Percentiles rank a stretch among this genome's conserved stretches.
phyloP scores from a whole-genome alignment of 495 filamentous ascomycete genomes.

The Tuber melanosporum region DNA sequence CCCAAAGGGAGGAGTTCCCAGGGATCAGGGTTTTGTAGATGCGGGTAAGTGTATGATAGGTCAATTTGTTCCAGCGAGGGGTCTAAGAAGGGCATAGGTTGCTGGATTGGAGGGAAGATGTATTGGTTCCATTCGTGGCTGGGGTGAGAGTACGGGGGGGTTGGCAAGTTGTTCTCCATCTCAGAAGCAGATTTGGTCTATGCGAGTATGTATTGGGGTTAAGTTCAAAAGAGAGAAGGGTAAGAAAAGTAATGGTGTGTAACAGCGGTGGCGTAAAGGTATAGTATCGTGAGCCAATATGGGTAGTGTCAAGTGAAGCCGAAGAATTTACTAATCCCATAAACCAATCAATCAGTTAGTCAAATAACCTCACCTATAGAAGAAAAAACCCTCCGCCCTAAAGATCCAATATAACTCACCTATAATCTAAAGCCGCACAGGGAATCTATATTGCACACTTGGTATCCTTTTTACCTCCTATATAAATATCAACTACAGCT shows the following conservation, averaged over 20 bases:
- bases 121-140: not conserved
- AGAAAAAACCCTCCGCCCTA: not conserved
- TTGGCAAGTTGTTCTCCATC: not conserved
- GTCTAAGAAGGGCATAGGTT: not conserved
- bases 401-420: not conserved
- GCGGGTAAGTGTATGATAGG: not conserved
- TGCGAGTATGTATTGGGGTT: not conserved
- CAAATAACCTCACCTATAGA: not conserved
- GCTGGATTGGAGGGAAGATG: not conserved
- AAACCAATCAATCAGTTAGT: not conserved
- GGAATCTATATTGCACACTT: not conserved
- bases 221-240: not conserved
- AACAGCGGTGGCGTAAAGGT: not conserved
- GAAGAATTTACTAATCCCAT: not conserved
- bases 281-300: not conserved
- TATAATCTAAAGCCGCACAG: not conserved
- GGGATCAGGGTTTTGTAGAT: not conserved
- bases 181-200: not conserved
- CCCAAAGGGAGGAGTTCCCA: not conserved
- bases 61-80: not conserved
- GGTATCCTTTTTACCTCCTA: not conserved
- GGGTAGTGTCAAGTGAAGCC: not conserved
- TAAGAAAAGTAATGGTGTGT: not conserved
- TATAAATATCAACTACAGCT: conserved; percentile 1
- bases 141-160: not conserved